Evolutionary conservation across 768 basidiomycete genomes (phyloP).

Genomic region (Termitomyces sp.): DNA sequence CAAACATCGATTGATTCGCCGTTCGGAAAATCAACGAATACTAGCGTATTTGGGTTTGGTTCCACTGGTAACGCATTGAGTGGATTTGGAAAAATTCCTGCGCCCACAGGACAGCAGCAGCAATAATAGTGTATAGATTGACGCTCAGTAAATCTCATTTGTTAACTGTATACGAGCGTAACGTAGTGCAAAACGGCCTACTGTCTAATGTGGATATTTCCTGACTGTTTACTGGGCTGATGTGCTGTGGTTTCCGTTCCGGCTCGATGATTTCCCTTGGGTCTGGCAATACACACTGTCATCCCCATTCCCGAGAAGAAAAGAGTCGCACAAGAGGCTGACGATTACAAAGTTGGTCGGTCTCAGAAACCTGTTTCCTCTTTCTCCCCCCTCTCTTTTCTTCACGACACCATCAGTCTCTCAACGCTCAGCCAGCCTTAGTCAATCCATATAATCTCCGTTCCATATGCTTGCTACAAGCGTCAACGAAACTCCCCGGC

Average conservation of each 20-base stretch:
- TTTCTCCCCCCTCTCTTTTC: not conserved
- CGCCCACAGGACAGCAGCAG: constrained; percentile 22
- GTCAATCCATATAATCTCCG: not conserved
- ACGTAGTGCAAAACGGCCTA: constrained; percentile 7
- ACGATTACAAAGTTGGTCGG: not conserved
- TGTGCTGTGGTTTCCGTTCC: not conserved
- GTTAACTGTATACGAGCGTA: constrained; percentile 12
- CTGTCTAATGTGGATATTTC: not conserved
- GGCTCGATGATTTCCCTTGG: not conserved
- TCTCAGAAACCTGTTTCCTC: not conserved
- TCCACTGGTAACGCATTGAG: constrained; percentile 6
- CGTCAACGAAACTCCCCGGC: constrained; percentile 50
- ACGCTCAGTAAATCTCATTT: not conserved
- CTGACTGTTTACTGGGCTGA: not conserved
- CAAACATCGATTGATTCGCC: constrained; percentile 9
- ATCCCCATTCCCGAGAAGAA: not conserved
- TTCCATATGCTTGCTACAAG: constrained; percentile 27
- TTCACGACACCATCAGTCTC: not conserved
- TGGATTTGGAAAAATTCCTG: constrained; percentile 15
- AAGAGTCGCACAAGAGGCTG: constrained; percentile 2
- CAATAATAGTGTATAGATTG: constrained; percentile 11
- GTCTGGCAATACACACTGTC: not conserved
- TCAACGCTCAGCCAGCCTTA: not conserved
- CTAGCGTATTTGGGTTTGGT: constrained; percentile 29
- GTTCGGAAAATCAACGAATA: constrained; percentile 14